Evolutionary conservation across 1,139 yeast species (phyloP).

Genomic region (Lodderomyces margitis): DNA sequence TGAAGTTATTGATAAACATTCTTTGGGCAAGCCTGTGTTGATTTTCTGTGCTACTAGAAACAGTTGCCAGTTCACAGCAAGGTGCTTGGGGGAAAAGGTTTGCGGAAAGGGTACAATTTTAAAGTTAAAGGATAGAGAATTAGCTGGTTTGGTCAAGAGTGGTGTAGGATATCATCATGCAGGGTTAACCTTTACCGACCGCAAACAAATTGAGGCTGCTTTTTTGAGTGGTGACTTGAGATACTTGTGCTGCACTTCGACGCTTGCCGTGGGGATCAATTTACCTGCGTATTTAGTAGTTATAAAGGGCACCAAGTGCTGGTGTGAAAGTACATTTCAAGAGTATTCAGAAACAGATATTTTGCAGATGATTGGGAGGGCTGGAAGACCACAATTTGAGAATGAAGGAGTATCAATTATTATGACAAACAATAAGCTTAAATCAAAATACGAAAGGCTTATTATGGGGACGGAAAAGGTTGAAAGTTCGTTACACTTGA

Average conservation of each 20-base stretch:
- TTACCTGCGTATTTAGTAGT: conserved; percentile 61
- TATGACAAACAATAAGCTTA: conserved; percentile 42
- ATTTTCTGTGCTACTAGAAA: conserved; percentile 55
- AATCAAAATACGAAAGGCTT: conserved; percentile 37
- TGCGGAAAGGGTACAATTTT: conserved; percentile 7
- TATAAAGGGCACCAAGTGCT: conserved; percentile 56
- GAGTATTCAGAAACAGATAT: conserved; percentile 59
- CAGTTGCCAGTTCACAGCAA: conserved; percentile 47
- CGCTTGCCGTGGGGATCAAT: conserved; percentile 61
- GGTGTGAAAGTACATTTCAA: conserved; percentile 44
- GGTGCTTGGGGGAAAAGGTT: conserved; percentile 21
- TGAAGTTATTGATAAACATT: conserved; percentile 34
- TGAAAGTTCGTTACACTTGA: conserved; percentile 49
- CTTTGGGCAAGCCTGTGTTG: conserved; percentile 41
- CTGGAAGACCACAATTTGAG: conserved; percentile 58
- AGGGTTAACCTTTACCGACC: conserved; percentile 46
- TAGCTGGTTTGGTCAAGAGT: conserved; percentile 19
- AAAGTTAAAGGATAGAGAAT: conserved; percentile 26
- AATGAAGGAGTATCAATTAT: conserved; percentile 51
- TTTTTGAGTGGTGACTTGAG: conserved; percentile 42
- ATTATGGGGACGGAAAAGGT: conserved; percentile 43
- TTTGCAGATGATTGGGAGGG: conserved; percentile 61
- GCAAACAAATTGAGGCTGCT: conserved; percentile 41
- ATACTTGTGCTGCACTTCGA: conserved; percentile 55
- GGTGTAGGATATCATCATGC: conserved; percentile 62